A percentile compares a stretch with the other conserved stretches of the same genome.
Evolutionary conservation across 1,139 yeast genomes (phyloP).

Genomic region (Geotrichum fermentans): DNA sequence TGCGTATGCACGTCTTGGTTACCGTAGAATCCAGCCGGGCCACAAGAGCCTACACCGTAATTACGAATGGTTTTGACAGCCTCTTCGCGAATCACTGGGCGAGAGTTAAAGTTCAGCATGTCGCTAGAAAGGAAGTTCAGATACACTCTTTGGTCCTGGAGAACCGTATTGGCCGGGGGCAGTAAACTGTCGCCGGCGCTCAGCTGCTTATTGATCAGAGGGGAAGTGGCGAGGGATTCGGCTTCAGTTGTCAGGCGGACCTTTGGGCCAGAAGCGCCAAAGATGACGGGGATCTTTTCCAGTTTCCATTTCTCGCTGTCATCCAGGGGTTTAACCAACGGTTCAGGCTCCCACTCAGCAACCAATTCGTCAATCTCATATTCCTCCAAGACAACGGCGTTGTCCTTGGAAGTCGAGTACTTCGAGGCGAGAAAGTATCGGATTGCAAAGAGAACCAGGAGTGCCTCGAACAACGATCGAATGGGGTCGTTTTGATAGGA

Average conservation of each 20-base stretch:
- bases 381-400: constrained; percentile 57
- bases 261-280: constrained; percentile 54
- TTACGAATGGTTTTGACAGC: constrained; percentile 57
- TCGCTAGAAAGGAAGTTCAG: constrained; percentile 39
- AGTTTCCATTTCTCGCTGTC: constrained; percentile 59
- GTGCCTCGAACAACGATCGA: constrained; percentile 75
- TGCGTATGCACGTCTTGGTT: constrained; percentile 87
- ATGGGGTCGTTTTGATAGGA: constrained; percentile 93
- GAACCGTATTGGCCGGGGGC: constrained; percentile 8
- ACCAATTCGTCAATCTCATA: constrained; percentile 78
- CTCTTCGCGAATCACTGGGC: constrained; percentile 46
- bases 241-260: constrained; percentile 35
- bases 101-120: constrained; percentile 59
- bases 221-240: constrained; percentile 19
- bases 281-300: constrained; percentile 56
- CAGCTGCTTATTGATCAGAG: constrained; percentile 12
- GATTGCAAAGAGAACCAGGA: constrained; percentile 76
- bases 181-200: background rate
- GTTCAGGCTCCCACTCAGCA: constrained; percentile 89
- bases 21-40: constrained; percentile 97
- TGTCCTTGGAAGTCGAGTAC: constrained; percentile 72
- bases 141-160: constrained; percentile 24
- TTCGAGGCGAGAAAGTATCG: constrained; percentile 78
- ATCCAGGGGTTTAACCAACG: constrained; percentile 56
- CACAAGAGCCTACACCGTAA: constrained; percentile 97